Evolutionary conservation across 495 filamentous ascomycete genomes (phyloP).

Genomic region (Evernia prunastri): DNA sequence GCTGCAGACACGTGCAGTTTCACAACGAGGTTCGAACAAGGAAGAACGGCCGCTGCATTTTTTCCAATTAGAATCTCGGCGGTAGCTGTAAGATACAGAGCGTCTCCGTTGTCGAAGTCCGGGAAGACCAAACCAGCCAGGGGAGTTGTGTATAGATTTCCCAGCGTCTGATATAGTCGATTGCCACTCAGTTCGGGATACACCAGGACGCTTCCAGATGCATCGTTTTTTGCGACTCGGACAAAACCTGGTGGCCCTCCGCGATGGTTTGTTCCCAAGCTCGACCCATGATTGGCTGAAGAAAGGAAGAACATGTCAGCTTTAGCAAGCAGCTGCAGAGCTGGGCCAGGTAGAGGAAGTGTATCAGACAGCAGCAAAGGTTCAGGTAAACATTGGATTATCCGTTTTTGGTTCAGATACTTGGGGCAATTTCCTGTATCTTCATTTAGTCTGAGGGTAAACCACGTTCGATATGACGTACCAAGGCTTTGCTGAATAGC

Average conservation of each 20-base stretch:
- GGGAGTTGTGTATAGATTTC: constrained; percentile 62
- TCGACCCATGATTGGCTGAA: constrained; percentile 48
- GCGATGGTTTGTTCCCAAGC: constrained; percentile 83
- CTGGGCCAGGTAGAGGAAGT: constrained; percentile 37
- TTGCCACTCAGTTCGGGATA: constrained; percentile 83
- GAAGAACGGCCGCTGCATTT: constrained; percentile 51
- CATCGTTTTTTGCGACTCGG: constrained; percentile 51
- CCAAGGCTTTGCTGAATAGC: constrained; percentile 63
- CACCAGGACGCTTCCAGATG: constrained; percentile 45
- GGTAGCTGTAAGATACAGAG: constrained; percentile 62
- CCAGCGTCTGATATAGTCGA: constrained; percentile 72
- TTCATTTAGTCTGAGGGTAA: background rate
- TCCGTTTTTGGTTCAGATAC: constrained; percentile 68
- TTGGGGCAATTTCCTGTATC: constrained; percentile 66
- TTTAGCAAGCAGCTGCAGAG: constrained; percentile 52
- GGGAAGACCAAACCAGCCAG: constrained; percentile 60
- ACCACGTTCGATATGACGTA: constrained; percentile 24
- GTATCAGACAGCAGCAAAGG: constrained; percentile 48
- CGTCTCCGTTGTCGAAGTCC: constrained; percentile 62
- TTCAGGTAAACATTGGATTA: constrained; percentile 45
- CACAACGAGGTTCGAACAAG: constrained; percentile 65
- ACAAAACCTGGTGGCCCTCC: constrained; percentile 71
- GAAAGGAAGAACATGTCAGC: constrained; percentile 75
- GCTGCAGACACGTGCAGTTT: constrained; percentile 55
- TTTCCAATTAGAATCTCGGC: constrained; percentile 58